Percentiles rank a stretch among this genome's conserved stretches.
Evolutionary conservation across 495 filamentous ascomycete species (phyloP).

Genomic region (Podospora anserina): DNA sequence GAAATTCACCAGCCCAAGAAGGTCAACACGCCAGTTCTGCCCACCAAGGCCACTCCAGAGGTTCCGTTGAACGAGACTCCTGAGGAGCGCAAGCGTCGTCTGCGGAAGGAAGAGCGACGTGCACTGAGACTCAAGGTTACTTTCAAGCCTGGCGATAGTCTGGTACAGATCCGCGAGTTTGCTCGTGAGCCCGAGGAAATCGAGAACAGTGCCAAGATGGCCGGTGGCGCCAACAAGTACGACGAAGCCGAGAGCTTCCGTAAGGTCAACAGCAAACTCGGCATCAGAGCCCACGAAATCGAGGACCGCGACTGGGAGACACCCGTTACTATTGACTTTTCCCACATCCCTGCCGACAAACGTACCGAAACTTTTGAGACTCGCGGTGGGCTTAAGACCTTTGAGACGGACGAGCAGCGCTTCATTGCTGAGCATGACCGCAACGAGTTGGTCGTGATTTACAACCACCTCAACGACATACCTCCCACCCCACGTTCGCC

Average conservation of each 20-base stretch:
- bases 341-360: constrained; percentile 47
- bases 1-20: constrained; percentile 63
- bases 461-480: constrained; percentile 69
- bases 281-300: constrained; percentile 29
- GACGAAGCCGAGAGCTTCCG: constrained; percentile 78
- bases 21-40: constrained; percentile 34
- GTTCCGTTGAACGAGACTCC: constrained; percentile 63
- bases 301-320: constrained; percentile 53
- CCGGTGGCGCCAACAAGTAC: constrained; percentile 39
- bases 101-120: constrained; percentile 75
- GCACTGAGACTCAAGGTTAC: constrained; percentile 64
- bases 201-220: constrained; percentile 54
- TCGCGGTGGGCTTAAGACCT: constrained; percentile 57
- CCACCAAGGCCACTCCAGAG: constrained; percentile 47
- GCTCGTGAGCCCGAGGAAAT: constrained; percentile 80
- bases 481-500: constrained; percentile 77
- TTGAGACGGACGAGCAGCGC: constrained; percentile 62
- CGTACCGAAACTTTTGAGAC: constrained; percentile 56
- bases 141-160: constrained; percentile 63
- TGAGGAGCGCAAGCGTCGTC: constrained; percentile 67
- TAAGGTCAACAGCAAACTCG: constrained; percentile 44
- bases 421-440: constrained; percentile 68
- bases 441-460: constrained; percentile 79
- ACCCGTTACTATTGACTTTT: constrained; percentile 52
- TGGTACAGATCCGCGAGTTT: constrained; percentile 71